phyloP scores from a whole-genome alignment of 2,329 filamentous ascomycete species.

The Mycosphaerella arachidis region DNA sequence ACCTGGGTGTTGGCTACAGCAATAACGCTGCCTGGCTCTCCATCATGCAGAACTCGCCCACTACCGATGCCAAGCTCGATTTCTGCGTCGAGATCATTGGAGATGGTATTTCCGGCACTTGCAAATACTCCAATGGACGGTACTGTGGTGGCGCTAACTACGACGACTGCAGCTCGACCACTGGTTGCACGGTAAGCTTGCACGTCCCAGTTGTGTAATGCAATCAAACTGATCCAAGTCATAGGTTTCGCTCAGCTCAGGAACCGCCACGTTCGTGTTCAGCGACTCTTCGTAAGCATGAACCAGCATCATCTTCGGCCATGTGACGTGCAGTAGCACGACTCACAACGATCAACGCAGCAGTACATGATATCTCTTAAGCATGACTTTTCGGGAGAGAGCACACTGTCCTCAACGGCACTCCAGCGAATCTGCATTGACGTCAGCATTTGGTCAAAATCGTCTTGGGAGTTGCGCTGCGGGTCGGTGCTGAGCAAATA shows the following conservation, averaged over 20 bases:
- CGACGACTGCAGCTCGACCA: slow-evolving; percentile 44
- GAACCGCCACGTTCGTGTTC: slow-evolving; percentile 48
- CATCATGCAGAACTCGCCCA: slow-evolving; percentile 79
- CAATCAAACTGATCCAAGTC: slow-evolving; percentile 12
- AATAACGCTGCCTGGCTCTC: slow-evolving; percentile 70
- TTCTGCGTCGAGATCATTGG: slow-evolving; percentile 76
- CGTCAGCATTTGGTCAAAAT: slow-evolving; percentile 19
- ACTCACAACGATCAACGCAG: slow-evolving; percentile 17
- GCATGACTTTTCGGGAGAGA: slow-evolving; percentile 9
- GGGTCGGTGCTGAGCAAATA: slow-evolving; percentile 21
- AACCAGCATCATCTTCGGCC: neutral
- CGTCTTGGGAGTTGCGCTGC: slow-evolving; percentile 21
- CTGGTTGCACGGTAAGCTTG: slow-evolving; percentile 78
- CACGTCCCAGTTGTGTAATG: neutral
- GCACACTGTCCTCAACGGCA: slow-evolving; percentile 6
- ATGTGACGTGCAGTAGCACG: slow-evolving; percentile 2
- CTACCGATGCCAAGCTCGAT: slow-evolving; percentile 63
- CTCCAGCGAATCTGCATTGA: slow-evolving; percentile 16
- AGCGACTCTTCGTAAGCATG: slow-evolving; percentile 22
- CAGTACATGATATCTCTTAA: slow-evolving; percentile 24
- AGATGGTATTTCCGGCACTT: slow-evolving; percentile 55
- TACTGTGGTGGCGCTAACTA: slow-evolving; percentile 53
- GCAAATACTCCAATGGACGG: slow-evolving; percentile 61
- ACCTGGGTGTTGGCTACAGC: slow-evolving; percentile 74
- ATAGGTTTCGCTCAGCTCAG: slow-evolving; percentile 48